These are phyloP conservation scores for Diplodia sapinea DNA, from an alignment of 2,329 filamentous ascomycete genomes.

Conservation along the genomic window DNA sequence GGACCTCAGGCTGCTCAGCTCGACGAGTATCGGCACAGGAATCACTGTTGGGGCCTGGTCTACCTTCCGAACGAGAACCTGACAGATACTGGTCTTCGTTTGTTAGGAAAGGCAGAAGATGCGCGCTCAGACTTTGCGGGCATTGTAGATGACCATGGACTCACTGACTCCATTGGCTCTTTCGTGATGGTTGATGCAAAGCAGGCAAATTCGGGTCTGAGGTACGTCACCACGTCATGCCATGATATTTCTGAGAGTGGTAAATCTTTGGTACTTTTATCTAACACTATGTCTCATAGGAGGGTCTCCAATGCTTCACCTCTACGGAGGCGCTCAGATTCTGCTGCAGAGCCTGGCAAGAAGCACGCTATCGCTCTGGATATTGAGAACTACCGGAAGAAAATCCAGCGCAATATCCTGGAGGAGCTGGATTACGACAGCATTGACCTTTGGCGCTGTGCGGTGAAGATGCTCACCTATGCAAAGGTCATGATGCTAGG, in stretches of 20 bases:
- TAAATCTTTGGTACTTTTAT: neutral
- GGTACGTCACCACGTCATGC: slow-evolving; percentile 4
- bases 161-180: slow-evolving; percentile 10
- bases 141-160: slow-evolving; percentile 14
- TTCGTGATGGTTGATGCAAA: slow-evolving; percentile 30
- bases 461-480: slow-evolving; percentile 41
- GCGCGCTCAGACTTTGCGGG: slow-evolving; percentile 21
- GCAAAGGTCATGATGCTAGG: slow-evolving; percentile 40
- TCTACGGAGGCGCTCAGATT: slow-evolving; percentile 4
- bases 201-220: slow-evolving; percentile 18
- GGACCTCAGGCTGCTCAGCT: slow-evolving; percentile 40
- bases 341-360: slow-evolving; percentile 12
- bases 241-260: too few relatives aligned
- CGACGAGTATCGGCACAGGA: slow-evolving; percentile 39
- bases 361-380: slow-evolving; percentile 23
- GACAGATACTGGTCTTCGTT: slow-evolving; percentile 27
- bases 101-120: slow-evolving; percentile 31
- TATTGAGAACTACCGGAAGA: slow-evolving; percentile 41
- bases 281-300: neutral
- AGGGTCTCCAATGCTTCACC: slow-evolving; percentile 6
- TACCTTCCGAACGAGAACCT: slow-evolving; percentile 41
- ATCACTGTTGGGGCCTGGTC: slow-evolving; percentile 43
- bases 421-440: slow-evolving; percentile 40
- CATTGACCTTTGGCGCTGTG: slow-evolving; percentile 49
- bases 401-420: slow-evolving; percentile 49